These are phyloP conservation scores for Aureobasidium sp. DNA, from an alignment of 2,329 filamentous ascomycete genomes.

Conservation along the genomic window DNA sequence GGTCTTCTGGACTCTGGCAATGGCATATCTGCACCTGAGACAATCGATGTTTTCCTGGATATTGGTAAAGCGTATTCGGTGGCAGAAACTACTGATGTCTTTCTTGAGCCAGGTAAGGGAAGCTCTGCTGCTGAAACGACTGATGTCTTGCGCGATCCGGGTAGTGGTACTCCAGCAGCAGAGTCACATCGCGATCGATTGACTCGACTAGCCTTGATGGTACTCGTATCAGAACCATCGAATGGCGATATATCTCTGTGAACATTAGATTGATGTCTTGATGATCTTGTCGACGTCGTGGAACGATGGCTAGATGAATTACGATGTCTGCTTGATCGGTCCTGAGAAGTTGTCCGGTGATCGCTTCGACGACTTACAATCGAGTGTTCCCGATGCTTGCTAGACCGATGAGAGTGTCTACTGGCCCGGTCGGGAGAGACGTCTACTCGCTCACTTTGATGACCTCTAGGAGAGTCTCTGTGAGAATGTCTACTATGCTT, in stretches of 20 bases:
- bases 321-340: background rate
- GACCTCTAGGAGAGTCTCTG: background rate
- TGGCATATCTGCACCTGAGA: constrained; percentile 19
- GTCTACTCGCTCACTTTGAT: background rate
- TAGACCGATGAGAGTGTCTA: background rate
- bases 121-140: background rate
- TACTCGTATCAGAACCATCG: constrained; percentile 24
- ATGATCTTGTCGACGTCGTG: background rate
- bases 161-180: background rate
- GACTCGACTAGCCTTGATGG: constrained; percentile 21
- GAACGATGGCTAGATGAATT: background rate
- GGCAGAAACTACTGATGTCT: constrained; percentile 18
- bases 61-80: constrained; percentile 22
- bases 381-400: background rate
- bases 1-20: constrained; percentile 16
- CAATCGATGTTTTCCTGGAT: constrained; percentile 18
- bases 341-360: background rate
- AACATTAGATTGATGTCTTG: background rate
- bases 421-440: background rate
- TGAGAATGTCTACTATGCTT: constrained; percentile 6
- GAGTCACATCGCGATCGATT: background rate
- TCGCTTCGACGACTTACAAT: background rate
- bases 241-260: constrained; percentile 11
- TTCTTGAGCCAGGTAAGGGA: constrained; percentile 21
- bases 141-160: background rate